phyloP scores from a whole-genome alignment of 495 filamentous ascomycete species.

The Talaromyces liani region DNA sequence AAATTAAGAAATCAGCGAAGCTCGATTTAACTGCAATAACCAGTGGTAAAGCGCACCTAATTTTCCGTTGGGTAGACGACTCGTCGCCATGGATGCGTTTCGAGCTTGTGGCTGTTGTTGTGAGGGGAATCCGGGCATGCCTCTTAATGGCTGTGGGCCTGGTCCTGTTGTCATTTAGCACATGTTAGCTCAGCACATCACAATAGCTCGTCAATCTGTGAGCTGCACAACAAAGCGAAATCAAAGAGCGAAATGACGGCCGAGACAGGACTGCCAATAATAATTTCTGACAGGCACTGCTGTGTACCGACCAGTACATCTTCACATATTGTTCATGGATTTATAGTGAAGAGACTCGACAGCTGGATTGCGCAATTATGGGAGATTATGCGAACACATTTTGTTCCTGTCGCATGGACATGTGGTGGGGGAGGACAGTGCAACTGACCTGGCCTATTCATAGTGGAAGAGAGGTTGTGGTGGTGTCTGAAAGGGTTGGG shows the following conservation, averaged over 20 bases:
- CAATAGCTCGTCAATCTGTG: not conserved
- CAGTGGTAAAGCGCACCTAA: conserved; percentile 47
- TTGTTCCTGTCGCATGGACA: not conserved
- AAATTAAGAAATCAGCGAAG: conserved; percentile 21
- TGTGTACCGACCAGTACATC: not conserved
- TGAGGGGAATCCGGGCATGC: conserved; percentile 62
- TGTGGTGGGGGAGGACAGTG: conserved; percentile 2
- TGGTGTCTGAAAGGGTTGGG: not conserved
- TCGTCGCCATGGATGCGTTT: conserved; percentile 48
- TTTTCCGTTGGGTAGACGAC: conserved; percentile 68
- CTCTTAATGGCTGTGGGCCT: conserved; percentile 60
- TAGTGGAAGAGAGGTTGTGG: not conserved
- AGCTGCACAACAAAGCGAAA: not conserved
- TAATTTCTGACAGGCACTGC: not conserved
- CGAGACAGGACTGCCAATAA: not conserved
- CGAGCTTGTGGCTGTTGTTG: conserved; percentile 60
- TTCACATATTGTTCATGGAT: not conserved
- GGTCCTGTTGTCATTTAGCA: conserved; percentile 39
- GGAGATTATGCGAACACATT: not conserved
- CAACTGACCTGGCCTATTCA: conserved; percentile 12
- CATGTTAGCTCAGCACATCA: not conserved
- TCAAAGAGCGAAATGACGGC: not conserved
- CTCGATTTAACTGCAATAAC: conserved; percentile 3
- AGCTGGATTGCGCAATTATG: not conserved
- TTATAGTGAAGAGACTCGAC: not conserved